Percentiles rank a stretch among this genome's conserved stretches.
Conservation (phyloP, 2,329 filamentous ascomycete genomes). For the Elsinoe fawcettii region DNA sequence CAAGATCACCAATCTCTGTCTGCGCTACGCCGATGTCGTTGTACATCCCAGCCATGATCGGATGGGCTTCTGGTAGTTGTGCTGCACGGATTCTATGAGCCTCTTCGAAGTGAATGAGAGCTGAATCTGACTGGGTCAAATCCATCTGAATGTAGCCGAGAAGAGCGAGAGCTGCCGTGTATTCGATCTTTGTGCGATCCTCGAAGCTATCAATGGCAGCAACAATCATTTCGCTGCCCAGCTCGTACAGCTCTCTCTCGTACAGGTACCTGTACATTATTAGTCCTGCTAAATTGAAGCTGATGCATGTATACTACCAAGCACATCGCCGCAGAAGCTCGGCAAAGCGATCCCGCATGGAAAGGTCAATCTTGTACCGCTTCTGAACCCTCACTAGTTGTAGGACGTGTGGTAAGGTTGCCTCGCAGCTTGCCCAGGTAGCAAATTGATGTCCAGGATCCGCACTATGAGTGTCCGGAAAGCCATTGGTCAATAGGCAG, state of each 20-base stretch:
- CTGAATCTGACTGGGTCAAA: slow-evolving; percentile 21
- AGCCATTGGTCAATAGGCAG: slow-evolving; percentile 23
- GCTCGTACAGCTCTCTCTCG: slow-evolving; percentile 26
- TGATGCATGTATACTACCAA: slow-evolving; percentile 14
- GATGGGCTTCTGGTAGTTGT: background rate
- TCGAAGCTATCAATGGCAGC: slow-evolving; percentile 23
- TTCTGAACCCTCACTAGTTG: slow-evolving; percentile 23
- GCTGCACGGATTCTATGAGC: slow-evolving; percentile 16
- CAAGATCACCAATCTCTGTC: slow-evolving; percentile 29
- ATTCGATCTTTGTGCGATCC: slow-evolving; percentile 23
- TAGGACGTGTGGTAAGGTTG: slow-evolving; percentile 27
- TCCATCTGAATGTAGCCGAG: slow-evolving; percentile 30
- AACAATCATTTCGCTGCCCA: slow-evolving; percentile 23
- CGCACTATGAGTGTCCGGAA: slow-evolving; percentile 24
- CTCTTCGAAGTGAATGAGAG: background rate
- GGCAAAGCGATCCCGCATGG: slow-evolving; percentile 20
- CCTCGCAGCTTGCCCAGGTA: slow-evolving; percentile 26
- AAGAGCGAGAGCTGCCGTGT: slow-evolving; percentile 28
- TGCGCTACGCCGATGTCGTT: slow-evolving; percentile 31
- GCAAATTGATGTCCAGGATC: slow-evolving; percentile 25
- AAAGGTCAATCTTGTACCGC: slow-evolving; percentile 16
- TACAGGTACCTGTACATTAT: slow-evolving; percentile 27
- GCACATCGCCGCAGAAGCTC: slow-evolving; percentile 15
- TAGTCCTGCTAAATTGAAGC: too few relatives aligned
- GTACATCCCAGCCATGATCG: slow-evolving; percentile 27